Evolutionary conservation across 2,329 filamentous ascomycete species (phyloP).

Genomic region (Colletotrichum sp.): DNA sequence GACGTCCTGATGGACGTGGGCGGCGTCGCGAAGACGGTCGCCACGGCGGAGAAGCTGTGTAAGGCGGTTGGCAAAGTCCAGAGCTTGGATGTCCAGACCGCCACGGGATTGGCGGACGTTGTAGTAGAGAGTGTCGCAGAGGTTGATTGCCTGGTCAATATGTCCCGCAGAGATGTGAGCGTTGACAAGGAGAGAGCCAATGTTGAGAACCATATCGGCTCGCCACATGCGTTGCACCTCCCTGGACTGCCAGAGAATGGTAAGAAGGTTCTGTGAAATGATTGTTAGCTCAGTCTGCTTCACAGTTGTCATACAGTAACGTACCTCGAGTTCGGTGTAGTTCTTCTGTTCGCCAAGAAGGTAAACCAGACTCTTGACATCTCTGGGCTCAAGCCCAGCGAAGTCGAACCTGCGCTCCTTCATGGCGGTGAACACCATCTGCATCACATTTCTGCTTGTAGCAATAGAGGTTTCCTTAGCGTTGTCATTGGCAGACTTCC

Average conservation of each 20-base stretch:
- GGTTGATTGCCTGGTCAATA: constrained; percentile 29
- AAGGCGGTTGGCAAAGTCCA: constrained; percentile 32
- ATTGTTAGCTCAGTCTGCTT: background rate
- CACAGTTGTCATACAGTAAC: background rate
- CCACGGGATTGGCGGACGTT: constrained; percentile 37
- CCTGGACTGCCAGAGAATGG: constrained; percentile 36
- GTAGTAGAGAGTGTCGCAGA: constrained; percentile 36
- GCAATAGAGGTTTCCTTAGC: constrained; percentile 29
- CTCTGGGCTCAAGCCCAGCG: constrained; percentile 44
- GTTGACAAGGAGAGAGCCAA: constrained; percentile 35
- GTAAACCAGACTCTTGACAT: constrained; percentile 48
- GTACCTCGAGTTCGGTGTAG: constrained; percentile 46
- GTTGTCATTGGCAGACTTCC: constrained; percentile 29
- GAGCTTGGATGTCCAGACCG: constrained; percentile 30
- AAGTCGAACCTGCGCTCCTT: constrained; percentile 47
- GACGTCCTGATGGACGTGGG: constrained; percentile 31
- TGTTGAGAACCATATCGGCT: constrained; percentile 29
- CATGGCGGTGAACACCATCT: constrained; percentile 43
- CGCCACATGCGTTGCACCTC: constrained; percentile 37
- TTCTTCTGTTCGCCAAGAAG: constrained; percentile 53
- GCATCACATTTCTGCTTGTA: constrained; percentile 3
- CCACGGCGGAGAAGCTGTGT: constrained; percentile 30
- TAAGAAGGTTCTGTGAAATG: constrained; percentile 25
- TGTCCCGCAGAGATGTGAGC: constrained; percentile 31
- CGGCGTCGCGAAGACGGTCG: constrained; percentile 30